Percentiles rank a stretch among this genome's conserved stretches.
Evolutionary conservation across 768 basidiomycete species (phyloP).

Genomic region (Serpula lacrymans): DNA sequence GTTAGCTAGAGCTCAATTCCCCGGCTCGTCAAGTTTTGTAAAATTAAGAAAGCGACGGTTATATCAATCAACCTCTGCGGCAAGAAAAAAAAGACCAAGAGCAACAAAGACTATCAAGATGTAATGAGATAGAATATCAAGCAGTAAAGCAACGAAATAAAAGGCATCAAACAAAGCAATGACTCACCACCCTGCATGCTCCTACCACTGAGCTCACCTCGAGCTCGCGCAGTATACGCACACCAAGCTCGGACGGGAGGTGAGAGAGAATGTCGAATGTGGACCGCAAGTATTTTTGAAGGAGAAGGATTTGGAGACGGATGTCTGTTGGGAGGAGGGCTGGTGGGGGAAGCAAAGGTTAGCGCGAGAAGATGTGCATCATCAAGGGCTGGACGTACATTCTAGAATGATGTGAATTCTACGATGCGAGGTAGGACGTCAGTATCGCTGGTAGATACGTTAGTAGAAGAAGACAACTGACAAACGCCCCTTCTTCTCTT

Average conservation of each 20-base stretch:
- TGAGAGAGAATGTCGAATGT: slow-evolving; percentile 80
- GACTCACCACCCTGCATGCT: slow-evolving; percentile 35
- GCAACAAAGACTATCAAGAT: no score
- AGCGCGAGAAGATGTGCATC: neutral
- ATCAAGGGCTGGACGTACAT: slow-evolving; percentile 12
- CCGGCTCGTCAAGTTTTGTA: no score
- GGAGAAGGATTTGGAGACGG: slow-evolving; percentile 73
- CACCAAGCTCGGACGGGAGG: slow-evolving; percentile 61
- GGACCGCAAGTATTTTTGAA: slow-evolving; percentile 80
- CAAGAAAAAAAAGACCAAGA: no score
- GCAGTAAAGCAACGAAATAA: neutral
- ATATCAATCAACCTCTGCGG: no score
- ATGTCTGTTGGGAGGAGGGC: slow-evolving; percentile 85
- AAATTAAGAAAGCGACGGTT: no score
- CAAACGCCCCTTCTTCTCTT: slow-evolving; percentile 73
- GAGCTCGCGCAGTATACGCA: slow-evolving; percentile 58
- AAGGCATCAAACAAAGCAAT: neutral
- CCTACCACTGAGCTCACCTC: slow-evolving; percentile 60
- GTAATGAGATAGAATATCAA: neutral
- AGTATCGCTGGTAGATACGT: slow-evolving; percentile 1
- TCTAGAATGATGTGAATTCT: slow-evolving; percentile 27
- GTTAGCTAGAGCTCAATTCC: slow-evolving; percentile 3
- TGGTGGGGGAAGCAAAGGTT: slow-evolving; percentile 19
- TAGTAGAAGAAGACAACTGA: slow-evolving; percentile 34
- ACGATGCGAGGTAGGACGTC: neutral